Percentiles rank a stretch among this genome's conserved stretches.
phyloP scores from a whole-genome alignment of 192 early-diverging fungal genomes.

The Cetraspora pellucida region DNA sequence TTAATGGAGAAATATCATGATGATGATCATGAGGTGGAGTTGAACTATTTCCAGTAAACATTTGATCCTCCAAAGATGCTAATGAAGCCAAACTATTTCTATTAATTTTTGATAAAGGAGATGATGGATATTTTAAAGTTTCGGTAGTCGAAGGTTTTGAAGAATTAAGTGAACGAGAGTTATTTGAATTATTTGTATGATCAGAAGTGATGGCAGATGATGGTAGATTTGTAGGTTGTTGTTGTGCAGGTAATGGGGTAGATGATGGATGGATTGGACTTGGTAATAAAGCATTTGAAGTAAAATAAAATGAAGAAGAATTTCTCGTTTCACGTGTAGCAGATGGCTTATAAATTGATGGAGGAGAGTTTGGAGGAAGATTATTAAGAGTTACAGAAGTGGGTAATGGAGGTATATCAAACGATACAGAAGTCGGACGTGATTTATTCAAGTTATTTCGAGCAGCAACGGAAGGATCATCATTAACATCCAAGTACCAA shows the following conservation, averaged over 20 bases:
- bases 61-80: no score
- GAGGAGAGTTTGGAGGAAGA: conserved; percentile 14
- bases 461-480: no score
- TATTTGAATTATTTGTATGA: background rate
- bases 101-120: background rate
- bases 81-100: no score
- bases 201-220: no score
- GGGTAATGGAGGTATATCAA: background rate
- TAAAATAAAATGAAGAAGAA: background rate
- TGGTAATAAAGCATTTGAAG: conserved; percentile 2
- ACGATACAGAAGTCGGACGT: background rate
- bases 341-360: background rate
- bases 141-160: background rate
- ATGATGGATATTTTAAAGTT: conserved; percentile 21
- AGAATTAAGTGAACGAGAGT: background rate
- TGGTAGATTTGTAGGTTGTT: background rate
- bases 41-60: background rate
- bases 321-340: background rate
- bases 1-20: background rate
- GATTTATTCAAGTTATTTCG: background rate
- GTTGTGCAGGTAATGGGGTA: no score
- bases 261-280: background rate
- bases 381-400: background rate
- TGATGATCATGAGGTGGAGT: background rate
- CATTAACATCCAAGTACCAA: background rate